Conservation (phyloP, 768 basidiomycete species). For the Suillus spraguei region DNA sequence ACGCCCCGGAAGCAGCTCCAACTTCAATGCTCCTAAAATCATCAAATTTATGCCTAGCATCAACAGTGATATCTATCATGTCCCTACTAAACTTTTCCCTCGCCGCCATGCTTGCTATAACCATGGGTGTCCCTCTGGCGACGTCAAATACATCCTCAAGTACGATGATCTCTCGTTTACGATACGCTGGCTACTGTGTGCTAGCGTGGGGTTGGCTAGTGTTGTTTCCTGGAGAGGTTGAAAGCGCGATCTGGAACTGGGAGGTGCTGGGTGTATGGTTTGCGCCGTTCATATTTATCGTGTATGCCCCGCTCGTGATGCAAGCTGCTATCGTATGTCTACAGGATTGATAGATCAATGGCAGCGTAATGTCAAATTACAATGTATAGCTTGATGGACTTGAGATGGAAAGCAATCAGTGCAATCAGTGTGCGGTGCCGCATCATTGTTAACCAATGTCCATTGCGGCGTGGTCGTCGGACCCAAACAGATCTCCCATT, state of each 20-base stretch:
- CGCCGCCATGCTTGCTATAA: slow-evolving; percentile 67
- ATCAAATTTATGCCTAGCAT: slow-evolving; percentile 80
- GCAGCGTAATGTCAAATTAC: neutral
- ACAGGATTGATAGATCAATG: slow-evolving; percentile 26
- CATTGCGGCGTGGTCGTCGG: slow-evolving; percentile 43
- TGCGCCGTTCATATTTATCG: slow-evolving; percentile 77
- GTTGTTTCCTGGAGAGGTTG: slow-evolving; percentile 44
- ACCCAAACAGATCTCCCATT: slow-evolving; percentile 47
- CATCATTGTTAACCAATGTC: slow-evolving; percentile 29
- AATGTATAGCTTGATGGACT: neutral
- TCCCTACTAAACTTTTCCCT: slow-evolving; percentile 94
- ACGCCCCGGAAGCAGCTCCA: slow-evolving; percentile 36
- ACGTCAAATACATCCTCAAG: slow-evolving; percentile 30
- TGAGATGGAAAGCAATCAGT: neutral
- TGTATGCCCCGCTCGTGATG: slow-evolving; percentile 73
- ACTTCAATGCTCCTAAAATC: slow-evolving; percentile 61
- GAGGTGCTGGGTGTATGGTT: slow-evolving; percentile 82
- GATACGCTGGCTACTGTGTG: slow-evolving; percentile 41
- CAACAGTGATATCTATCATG: slow-evolving; percentile 82
- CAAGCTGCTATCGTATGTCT: slow-evolving; percentile 67
- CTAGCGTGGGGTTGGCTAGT: slow-evolving; percentile 65
- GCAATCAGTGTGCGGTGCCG: neutral
- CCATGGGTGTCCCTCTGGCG: slow-evolving; percentile 67
- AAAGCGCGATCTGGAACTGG: slow-evolving; percentile 72
- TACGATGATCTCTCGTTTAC: slow-evolving; percentile 31